Conservation (phyloP, 805 yeast species). For the Saccharomycopsis javanensis region DNA sequence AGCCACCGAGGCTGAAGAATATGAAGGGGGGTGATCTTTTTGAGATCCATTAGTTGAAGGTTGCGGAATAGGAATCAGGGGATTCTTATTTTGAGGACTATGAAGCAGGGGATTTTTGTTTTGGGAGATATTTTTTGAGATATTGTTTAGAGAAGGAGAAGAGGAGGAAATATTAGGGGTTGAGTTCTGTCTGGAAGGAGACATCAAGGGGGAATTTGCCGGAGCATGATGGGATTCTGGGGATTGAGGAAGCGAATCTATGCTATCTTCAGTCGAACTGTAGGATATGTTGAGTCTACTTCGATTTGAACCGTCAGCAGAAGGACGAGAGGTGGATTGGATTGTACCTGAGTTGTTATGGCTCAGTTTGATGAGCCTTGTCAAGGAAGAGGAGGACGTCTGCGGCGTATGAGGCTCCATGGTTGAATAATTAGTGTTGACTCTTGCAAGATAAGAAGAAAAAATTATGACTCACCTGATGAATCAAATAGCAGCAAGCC, state of each 20-base stretch:
- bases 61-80: background rate
- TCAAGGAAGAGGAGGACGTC: background rate
- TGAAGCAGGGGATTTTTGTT: background rate
- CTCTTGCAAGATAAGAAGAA: no score
- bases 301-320: background rate
- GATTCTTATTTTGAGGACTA: background rate
- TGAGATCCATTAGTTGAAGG: background rate
- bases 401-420: background rate
- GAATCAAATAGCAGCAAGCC: no score
- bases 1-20: slow-evolving; percentile 1
- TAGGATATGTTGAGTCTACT: background rate
- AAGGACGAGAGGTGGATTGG: background rate
- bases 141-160: background rate
- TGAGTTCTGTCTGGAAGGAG: background rate
- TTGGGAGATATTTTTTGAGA: no score
- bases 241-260: background rate
- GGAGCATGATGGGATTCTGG: slow-evolving; percentile 8
- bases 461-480: no score
- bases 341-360: background rate
- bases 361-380: background rate
- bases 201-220: background rate
- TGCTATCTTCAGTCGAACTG: background rate
- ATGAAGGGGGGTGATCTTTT: background rate
- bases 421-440: no score
- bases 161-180: background rate